phyloP scores from a whole-genome alignment of 1,284 basidiomycete species.

The Trametes polyzona region DNA sequence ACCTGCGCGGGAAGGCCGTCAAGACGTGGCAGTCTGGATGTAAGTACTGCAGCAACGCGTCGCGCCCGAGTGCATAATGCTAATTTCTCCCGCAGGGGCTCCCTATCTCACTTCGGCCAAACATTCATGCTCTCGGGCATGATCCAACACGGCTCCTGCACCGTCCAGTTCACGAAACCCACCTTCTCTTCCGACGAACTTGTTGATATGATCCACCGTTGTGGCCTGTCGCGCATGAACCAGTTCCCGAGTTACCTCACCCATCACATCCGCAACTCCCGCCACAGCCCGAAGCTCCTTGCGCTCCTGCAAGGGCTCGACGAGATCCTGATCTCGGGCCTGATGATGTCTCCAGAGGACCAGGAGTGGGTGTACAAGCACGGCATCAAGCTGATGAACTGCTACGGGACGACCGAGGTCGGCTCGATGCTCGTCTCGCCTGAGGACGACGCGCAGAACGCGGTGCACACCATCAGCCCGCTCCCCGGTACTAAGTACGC shows the following conservation, averaged over 20 bases:
- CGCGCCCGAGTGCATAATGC: not conserved
- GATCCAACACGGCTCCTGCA: conserved; percentile 71
- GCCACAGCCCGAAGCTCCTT: conserved; percentile 62
- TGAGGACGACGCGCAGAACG: conserved; percentile 33
- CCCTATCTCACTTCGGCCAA: conserved; percentile 39
- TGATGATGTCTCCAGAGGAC: conserved; percentile 63
- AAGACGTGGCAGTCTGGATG: conserved; percentile 58
- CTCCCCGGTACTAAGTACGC: conserved; percentile 60
- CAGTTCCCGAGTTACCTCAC: conserved; percentile 71
- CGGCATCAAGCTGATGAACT: conserved; percentile 63
- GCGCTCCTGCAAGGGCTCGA: conserved; percentile 56
- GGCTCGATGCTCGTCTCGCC: conserved; percentile 63
- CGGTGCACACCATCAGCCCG: conserved; percentile 51
- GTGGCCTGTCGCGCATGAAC: conserved; percentile 70
- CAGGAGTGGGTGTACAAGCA: conserved; percentile 65
- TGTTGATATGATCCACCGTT: conserved; percentile 67
- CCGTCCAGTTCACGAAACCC: conserved; percentile 66
- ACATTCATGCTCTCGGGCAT: conserved; percentile 47
- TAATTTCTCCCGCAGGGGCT: conserved; percentile 30
- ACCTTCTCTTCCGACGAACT: conserved; percentile 71
- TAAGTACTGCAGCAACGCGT: conserved; percentile 22
- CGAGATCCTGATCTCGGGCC: conserved; percentile 64
- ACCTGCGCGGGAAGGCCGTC: conserved; percentile 36
- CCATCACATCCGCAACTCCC: conserved; percentile 62
- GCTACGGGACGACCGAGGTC: conserved; percentile 75